Conservation (phyloP, 1,139 yeast species). For the Magnusiomyces fungicola region DNA sequence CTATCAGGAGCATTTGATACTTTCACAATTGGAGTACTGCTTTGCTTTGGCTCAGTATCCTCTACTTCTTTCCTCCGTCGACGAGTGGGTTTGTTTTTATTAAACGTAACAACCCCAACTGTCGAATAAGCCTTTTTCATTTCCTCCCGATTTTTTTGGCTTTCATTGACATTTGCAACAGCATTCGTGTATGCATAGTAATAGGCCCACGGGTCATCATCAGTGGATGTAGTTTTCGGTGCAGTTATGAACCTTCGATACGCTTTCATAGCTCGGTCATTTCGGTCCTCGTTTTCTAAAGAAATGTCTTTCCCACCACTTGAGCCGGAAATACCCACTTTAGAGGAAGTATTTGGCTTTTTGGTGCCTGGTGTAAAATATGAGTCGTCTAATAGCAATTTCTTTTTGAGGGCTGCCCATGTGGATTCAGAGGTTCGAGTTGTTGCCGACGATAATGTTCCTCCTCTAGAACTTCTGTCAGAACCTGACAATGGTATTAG, state of each 20-base stretch:
- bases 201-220: constrained; percentile 5
- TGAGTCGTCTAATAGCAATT: background rate
- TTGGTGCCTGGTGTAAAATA: background rate
- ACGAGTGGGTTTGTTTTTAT: too few species aligned
- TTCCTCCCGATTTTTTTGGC: background rate
- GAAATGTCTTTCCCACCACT: background rate
- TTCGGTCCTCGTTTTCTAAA: too few species aligned
- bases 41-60: background rate
- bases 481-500: too few species aligned
- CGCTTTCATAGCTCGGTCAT: background rate
- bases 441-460: too few species aligned
- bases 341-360: background rate
- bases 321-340: background rate
- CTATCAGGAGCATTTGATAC: background rate
- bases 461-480: too few species aligned
- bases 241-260: background rate
- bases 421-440: background rate
- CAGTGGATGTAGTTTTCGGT: background rate
- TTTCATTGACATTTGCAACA: background rate
- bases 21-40: background rate
- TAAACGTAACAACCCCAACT: background rate
- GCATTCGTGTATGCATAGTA: constrained; percentile 4
- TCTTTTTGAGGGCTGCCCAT: background rate
- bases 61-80: background rate
- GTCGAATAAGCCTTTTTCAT: constrained; percentile 3